Base-by-base conservation (phyloP, 768 basidiomycete genomes). In the Pholiota molesta region DNA sequence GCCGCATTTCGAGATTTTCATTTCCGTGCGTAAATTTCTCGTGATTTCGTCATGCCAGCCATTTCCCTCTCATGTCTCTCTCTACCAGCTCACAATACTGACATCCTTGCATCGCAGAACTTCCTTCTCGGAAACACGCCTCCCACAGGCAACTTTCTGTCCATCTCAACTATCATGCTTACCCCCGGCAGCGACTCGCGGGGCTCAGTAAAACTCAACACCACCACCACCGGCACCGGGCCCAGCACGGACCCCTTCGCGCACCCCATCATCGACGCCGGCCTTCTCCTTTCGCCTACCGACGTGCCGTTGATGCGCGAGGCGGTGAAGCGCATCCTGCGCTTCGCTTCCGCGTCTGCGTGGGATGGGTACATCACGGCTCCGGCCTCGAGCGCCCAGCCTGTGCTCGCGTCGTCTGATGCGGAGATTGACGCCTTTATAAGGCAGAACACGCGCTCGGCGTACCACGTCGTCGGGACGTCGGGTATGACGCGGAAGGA, bases 1-100 rank as follows among this genome's bases (percentile, higher is more conserved):
- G 0, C 72, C 74, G 7, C 75, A 77, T 55, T 74, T 72, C 55
- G 77, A 78, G 56, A 47, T 74, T 26, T 61, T 66, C 13, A 62
- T 76, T 52, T 63, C 65, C 11, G 75, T 76, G 56, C 0, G 72
- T 63, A 17, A 29, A 13, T 37, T 37, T 16, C 35, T 37, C 26
- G 26, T 26, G 26, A 2, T 26, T n/a, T 26, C 11, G 7, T 39
- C 8, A 19, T 6, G 31, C 16, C 21, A 2, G n/a, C 13, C 7
- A n/a, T n/a, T n/a, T n/a, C n/a, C n/a, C n/a, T n/a, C n/a, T n/a
- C n/a, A n/a, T n/a, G n/a, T n/a, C n/a, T n/a, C n/a, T n/a, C n/a
- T 49, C 39, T 28, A 2, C 17, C 2, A n/a, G 6, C 31, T 17
- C 8, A 23, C 19, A 14, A 28, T 16, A 44, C 26, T 29, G 16